These are phyloP conservation scores for Auxenochlorella pyrenoidosa DNA, from an alignment of 139 green algal species.

Conservation along the genomic window DNA sequence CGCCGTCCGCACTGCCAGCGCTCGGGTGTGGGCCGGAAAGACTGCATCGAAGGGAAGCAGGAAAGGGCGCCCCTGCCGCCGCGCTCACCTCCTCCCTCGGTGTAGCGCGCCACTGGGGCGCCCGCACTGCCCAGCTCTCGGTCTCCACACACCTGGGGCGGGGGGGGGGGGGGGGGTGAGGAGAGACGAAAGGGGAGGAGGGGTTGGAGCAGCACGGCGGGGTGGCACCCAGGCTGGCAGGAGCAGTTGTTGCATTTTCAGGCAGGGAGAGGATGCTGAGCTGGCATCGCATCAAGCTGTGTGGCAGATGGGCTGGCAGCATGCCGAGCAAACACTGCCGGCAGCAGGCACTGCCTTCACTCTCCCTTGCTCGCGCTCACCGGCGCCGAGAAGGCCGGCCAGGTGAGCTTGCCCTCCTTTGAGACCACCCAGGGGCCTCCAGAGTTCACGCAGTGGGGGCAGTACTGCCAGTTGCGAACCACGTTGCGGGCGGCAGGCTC, in stretches of 20 bases:
- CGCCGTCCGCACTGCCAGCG: no score
- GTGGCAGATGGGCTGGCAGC: no score
- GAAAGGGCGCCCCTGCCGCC: no score
- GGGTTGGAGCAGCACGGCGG: not conserved
- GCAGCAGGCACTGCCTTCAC: not conserved
- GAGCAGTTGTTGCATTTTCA: no score
- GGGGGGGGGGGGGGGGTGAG: not conserved
- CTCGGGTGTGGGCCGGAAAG: no score
- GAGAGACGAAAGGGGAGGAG: not conserved
- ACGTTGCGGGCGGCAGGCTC: conserved; percentile 10
- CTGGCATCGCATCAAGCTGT: no score
- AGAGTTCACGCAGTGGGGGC: conserved; percentile 14
- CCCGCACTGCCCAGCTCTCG: not conserved
- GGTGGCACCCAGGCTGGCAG: no score
- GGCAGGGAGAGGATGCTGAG: no score
- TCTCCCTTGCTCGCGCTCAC: not conserved
- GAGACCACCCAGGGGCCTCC: conserved; percentile 4
- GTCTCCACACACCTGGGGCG: not conserved
- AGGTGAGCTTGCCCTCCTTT: not conserved
- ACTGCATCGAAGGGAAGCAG: not conserved
- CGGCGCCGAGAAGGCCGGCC: not conserved
- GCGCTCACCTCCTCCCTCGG: not conserved
- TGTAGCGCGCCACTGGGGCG: not conserved
- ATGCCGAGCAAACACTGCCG: no score
- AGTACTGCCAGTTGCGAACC: conserved; percentile 20